Base-by-base conservation (phyloP, 1,139 yeast genomes). In the Debaryomyces udenii region DNA sequence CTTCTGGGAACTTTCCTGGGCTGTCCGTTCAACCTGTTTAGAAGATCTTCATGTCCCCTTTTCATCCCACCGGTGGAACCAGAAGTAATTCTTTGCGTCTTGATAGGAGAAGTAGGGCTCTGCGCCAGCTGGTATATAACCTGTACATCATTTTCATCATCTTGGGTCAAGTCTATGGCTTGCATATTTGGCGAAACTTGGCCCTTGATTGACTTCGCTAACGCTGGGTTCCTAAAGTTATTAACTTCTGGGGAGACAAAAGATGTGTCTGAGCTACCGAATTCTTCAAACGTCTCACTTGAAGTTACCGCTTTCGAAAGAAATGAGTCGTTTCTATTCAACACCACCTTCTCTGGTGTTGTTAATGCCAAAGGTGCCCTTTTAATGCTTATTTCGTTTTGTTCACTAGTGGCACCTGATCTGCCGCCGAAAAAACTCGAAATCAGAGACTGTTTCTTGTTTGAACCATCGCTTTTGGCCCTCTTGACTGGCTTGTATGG, bases 181-280 rank as follows among this genome's bases (percentile, higher is more conserved):
- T 27, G 38, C 18, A 36, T 16, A 5, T 18, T 26, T 15, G 20
- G 17, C 17, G 24, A 29, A 20, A 11, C 13, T 23, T 39, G 38
- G 26, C 35, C 36, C 36, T 29, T 43, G 37, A 46, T 41, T 7
- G 56, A 42, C 36, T 41, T 42, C 13, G 49, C 40, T 18, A 62
- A 42, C 10, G 47, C 34, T 2, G 65, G 62, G 38, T 55, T 58
- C 30, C 52, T 47, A 45, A 64, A 64, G 43, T 64, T 64, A 31
- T 51, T 53, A 6, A 62, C 41, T 35, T 64, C 70, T 3, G 68
- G 66, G 1, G 67, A 61, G 7, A 49, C 67, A 40, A 62, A 52
- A 2, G 70, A 64, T 4, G 59, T 59, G 37, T 64, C 68, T 11
- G 63, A 54, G 43, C 61, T 61, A 0, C 52, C 51, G 9, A 53